phyloP scores from a whole-genome alignment of 495 filamentous ascomycete genomes.

The Amphirosellinia nigrospora region DNA sequence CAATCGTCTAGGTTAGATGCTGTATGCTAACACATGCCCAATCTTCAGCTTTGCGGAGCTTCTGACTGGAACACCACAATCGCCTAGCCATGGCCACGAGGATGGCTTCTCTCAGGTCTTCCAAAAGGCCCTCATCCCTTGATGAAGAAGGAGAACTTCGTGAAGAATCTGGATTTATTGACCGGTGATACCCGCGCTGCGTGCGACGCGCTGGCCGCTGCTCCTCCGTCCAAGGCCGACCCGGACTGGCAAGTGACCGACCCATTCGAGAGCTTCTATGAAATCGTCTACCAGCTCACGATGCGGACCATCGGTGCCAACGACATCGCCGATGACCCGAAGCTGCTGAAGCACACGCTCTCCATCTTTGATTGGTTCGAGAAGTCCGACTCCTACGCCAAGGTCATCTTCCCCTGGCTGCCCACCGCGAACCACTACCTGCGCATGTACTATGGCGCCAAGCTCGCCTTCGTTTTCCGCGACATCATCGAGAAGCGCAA shows the following conservation, averaged over 20 bases:
- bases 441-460: conserved; percentile 41
- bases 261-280: conserved; percentile 49
- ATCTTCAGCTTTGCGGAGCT: conserved; percentile 36
- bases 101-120: conserved; percentile 31
- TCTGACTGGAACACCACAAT: conserved; percentile 29
- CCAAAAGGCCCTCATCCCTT: conserved; percentile 29
- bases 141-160: conserved; percentile 41
- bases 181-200: conserved; percentile 39
- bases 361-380: conserved; percentile 46
- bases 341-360: conserved; percentile 42
- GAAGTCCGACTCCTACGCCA: conserved; percentile 33
- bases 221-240: conserved; percentile 26
- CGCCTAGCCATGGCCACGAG: conserved; percentile 24
- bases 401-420: conserved; percentile 55
- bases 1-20: neutral
- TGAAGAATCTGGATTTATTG: conserved; percentile 38
- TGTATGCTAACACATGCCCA: neutral
- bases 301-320: conserved; percentile 48
- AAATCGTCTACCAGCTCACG: conserved; percentile 48
- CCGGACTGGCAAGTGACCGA: conserved; percentile 42
- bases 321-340: conserved; percentile 49
- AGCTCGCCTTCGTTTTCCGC: conserved; percentile 49
- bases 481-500: conserved; percentile 46
- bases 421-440: conserved; percentile 36
- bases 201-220: conserved; percentile 35